These are phyloP conservation scores for Lachnellula suecica DNA, from an alignment of 2,329 filamentous ascomycete species.

Conservation along the genomic window DNA sequence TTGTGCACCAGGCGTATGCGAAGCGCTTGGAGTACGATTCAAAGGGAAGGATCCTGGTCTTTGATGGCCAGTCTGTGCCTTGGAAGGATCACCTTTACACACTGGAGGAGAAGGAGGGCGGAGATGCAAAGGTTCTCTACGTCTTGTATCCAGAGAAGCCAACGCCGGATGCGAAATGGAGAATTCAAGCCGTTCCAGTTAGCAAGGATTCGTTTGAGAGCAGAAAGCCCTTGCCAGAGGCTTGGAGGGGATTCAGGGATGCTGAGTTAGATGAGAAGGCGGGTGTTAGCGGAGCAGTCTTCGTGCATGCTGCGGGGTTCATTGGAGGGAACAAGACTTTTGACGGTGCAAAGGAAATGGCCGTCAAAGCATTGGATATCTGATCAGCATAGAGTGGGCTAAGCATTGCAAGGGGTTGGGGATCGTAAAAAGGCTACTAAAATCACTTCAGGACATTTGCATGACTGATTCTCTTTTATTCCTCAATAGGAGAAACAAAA, in stretches of 20 bases:
- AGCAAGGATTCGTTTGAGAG: slow-evolving; percentile 86
- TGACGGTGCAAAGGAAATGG: slow-evolving; percentile 85
- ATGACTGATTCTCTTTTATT: background rate
- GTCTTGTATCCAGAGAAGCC: slow-evolving; percentile 88
- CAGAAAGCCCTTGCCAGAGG: slow-evolving; percentile 84
- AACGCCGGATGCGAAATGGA: slow-evolving; percentile 78
- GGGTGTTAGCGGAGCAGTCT: slow-evolving; percentile 74
- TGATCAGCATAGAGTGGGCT: slow-evolving; percentile 8
- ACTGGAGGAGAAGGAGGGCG: slow-evolving; percentile 65
- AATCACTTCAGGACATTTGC: background rate
- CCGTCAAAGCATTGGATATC: slow-evolving; percentile 64
- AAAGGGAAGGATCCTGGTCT: slow-evolving; percentile 76
- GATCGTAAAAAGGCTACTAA: slow-evolving; percentile 14
- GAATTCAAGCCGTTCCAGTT: slow-evolving; percentile 88
- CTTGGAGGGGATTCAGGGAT: slow-evolving; percentile 90
- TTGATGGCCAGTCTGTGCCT: slow-evolving; percentile 75
- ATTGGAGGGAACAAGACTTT: slow-evolving; percentile 94
- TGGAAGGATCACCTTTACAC: slow-evolving; percentile 97
- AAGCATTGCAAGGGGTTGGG: slow-evolving; percentile 26
- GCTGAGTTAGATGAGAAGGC: slow-evolving; percentile 74
- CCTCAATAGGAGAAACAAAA: slow-evolving; percentile 1
- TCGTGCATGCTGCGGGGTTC: slow-evolving; percentile 92
- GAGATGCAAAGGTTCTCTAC: slow-evolving; percentile 68
- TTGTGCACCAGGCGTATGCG: slow-evolving; percentile 75
- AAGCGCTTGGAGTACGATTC: slow-evolving; percentile 67